A percentile compares a stretch with the other conserved stretches of the same genome.
Evolutionary conservation across 345 rosid species (phyloP).

Genomic region (Hibiscus tridactylites): DNA sequence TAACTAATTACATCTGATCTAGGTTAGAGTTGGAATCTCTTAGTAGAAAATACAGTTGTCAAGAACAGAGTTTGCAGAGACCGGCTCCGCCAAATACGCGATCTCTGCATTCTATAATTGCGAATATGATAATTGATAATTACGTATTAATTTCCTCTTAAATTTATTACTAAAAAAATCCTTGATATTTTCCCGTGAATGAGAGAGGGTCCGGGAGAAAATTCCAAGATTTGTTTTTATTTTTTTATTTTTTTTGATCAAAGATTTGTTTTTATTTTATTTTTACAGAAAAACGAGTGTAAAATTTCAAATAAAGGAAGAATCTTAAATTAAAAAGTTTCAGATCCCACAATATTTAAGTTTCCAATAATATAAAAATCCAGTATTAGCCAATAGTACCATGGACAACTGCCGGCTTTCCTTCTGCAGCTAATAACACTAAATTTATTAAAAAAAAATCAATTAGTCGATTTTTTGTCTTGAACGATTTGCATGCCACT

Average conservation of each 20-base stretch:
- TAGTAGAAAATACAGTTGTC: too few relatives aligned
- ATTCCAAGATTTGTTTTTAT: background rate
- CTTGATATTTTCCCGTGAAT: background rate
- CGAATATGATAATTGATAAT: background rate
- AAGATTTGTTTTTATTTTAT: background rate
- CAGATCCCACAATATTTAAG: background rate
- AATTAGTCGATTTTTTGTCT: background rate
- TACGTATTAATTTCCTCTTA: background rate
- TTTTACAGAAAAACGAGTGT: background rate
- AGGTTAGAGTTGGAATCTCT: background rate
- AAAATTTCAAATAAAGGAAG: background rate
- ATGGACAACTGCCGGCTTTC: background rate
- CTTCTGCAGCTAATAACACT: background rate
- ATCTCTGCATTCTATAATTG: background rate
- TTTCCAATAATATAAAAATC: background rate
- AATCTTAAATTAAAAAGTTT: background rate
- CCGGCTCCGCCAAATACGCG: background rate
- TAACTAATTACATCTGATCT: background rate
- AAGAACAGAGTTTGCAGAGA: background rate
- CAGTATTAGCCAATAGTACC: background rate
- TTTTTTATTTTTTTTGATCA: too few relatives aligned
- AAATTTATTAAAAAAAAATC: background rate
- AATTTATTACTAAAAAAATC: background rate
- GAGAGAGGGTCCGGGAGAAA: background rate
- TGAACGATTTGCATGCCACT: background rate